phyloP scores from a whole-genome alignment of 1,284 basidiomycete species.

The Moesziomyces antarcticus region DNA sequence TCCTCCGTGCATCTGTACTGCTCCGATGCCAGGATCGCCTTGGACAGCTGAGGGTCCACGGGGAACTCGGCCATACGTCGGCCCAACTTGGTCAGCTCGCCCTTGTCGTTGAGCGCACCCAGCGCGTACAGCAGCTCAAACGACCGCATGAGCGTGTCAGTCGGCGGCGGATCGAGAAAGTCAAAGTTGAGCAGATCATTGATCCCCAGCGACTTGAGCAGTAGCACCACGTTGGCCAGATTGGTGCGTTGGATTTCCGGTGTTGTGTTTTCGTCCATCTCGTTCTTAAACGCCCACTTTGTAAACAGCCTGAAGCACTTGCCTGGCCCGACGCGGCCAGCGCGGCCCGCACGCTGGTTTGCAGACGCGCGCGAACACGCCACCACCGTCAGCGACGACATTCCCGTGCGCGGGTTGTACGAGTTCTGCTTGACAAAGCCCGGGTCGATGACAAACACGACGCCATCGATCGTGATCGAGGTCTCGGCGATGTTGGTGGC shows the following conservation, averaged over 20 bases:
- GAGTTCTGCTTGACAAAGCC: constrained; percentile 68
- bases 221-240: constrained; percentile 72
- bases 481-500: constrained; percentile 92
- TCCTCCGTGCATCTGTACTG: constrained; percentile 95
- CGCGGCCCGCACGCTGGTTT: constrained; percentile 94
- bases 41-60: constrained; percentile 96
- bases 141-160: constrained; percentile 96
- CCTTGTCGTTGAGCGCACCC: constrained; percentile 93
- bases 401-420: constrained; percentile 67
- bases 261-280: constrained; percentile 74
- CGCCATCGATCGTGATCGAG: constrained; percentile 67
- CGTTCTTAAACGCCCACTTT: constrained; percentile 76
- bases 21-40: constrained; percentile 94
- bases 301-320: constrained; percentile 88
- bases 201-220: constrained; percentile 75
- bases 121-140: constrained; percentile 93
- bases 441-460: constrained; percentile 67
- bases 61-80: constrained; percentile 99
- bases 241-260: constrained; percentile 74
- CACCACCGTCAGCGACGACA: constrained; percentile 65
- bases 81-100: constrained; percentile 94
- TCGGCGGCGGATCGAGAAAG: constrained; percentile 78
- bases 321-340: constrained; percentile 97
- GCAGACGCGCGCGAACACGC: constrained; percentile 92
- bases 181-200: constrained; percentile 76